phyloP scores from a whole-genome alignment of 2,329 filamentous ascomycete species.

The Cercospora nicotianae region DNA sequence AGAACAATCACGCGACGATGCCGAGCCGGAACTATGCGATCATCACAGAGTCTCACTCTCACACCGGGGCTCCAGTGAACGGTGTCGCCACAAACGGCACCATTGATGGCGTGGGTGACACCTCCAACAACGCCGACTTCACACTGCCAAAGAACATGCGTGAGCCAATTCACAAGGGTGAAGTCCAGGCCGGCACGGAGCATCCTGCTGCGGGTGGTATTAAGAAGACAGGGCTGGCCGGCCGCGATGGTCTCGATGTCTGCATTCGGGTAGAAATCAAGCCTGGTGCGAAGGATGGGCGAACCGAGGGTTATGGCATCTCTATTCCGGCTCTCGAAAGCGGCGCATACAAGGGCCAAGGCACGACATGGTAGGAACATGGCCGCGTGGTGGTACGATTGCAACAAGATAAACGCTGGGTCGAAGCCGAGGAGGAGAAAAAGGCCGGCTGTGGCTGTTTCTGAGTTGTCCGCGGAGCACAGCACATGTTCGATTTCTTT shows the following conservation, averaged over 20 bases:
- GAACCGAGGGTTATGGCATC: constrained; percentile 53
- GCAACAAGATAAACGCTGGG: background rate
- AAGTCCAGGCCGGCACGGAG: constrained; percentile 72
- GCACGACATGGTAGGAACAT: constrained; percentile 33
- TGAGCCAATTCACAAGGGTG: constrained; percentile 70
- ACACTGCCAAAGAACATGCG: constrained; percentile 59
- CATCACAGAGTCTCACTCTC: constrained; percentile 55
- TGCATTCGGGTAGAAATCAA: constrained; percentile 51
- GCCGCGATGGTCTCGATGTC: constrained; percentile 49
- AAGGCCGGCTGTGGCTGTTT: background rate
- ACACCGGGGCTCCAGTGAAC: constrained; percentile 32
- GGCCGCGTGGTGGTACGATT: background rate
- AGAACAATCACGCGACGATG: constrained; percentile 83
- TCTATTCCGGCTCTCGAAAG: constrained; percentile 47
- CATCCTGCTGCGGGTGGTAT: constrained; percentile 68
- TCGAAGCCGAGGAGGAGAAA: background rate
- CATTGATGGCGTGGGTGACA: constrained; percentile 19
- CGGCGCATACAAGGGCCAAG: constrained; percentile 30
- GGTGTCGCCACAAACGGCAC: constrained; percentile 26
- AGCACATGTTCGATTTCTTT: constrained; percentile 1
- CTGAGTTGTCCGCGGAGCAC: background rate
- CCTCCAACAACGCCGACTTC: constrained; percentile 44
- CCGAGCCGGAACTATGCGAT: constrained; percentile 65
- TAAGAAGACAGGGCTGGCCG: constrained; percentile 45
- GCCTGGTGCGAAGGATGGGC: constrained; percentile 45